phyloP scores from a whole-genome alignment of 2,329 filamentous ascomycete genomes.

The Apiospora rasikravindrae region DNA sequence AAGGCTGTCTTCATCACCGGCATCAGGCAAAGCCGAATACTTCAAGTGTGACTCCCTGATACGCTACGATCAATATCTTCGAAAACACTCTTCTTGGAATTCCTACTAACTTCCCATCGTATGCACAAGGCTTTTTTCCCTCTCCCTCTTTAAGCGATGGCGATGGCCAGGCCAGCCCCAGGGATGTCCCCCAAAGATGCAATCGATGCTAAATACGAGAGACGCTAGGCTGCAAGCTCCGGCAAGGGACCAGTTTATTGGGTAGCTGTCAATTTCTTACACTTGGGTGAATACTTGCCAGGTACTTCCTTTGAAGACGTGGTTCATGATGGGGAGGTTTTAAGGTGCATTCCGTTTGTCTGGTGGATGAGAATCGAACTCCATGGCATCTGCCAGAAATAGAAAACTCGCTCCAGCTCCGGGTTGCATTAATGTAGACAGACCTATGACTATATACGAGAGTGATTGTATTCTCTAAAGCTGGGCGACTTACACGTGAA shows the following conservation, averaged over 20 bases:
- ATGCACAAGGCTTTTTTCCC: not conserved
- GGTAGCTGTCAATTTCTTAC: not conserved
- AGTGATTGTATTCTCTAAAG: not conserved
- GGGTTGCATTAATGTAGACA: not conserved
- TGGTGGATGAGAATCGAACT: not conserved
- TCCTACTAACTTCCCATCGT: not conserved
- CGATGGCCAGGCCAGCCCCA: not conserved
- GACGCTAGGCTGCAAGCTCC: conserved; percentile 2
- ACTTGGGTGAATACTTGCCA: not conserved
- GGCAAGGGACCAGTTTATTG: not conserved
- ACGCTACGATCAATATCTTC: not conserved
- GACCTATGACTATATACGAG: not conserved
- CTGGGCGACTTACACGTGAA: not conserved
- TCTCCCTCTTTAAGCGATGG: not conserved
- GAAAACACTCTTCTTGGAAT: not conserved
- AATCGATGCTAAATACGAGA: not conserved
- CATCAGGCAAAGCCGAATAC: not conserved
- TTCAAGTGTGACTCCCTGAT: not conserved
- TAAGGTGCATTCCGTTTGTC: not conserved
- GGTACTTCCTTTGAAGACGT: not conserved
- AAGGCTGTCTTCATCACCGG: not conserved
- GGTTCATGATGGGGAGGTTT: not conserved
- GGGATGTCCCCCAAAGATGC: not conserved
- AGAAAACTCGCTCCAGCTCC: not conserved
- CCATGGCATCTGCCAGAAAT: not conserved